phyloP scores from a whole-genome alignment of 2,329 filamentous ascomycete species.

The Ophiocordyceps australis region DNA sequence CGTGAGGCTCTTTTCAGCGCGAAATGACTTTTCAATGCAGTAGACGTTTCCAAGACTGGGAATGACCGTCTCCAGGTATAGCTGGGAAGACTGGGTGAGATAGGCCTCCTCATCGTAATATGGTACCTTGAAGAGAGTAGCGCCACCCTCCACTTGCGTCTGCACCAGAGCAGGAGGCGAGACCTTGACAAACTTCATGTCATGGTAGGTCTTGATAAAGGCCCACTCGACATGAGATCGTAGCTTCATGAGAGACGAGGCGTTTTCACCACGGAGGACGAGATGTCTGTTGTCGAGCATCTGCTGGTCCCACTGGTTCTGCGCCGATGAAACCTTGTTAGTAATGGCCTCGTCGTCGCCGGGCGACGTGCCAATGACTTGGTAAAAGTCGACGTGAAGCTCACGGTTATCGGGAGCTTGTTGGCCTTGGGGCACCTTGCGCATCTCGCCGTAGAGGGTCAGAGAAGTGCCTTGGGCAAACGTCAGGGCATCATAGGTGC shows the following conservation, averaged over 20 bases:
- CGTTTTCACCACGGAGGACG: slow-evolving; percentile 65
- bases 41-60: slow-evolving; percentile 88
- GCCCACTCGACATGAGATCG: slow-evolving; percentile 65
- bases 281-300: slow-evolving; percentile 74
- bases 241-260: slow-evolving; percentile 75
- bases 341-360: slow-evolving; percentile 84
- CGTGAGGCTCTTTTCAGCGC: slow-evolving; percentile 88
- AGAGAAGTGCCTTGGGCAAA: slow-evolving; percentile 80
- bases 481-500: slow-evolving; percentile 80
- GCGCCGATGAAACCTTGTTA: slow-evolving; percentile 43
- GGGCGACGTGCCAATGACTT: slow-evolving; percentile 60
- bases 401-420: slow-evolving; percentile 73
- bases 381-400: slow-evolving; percentile 79
- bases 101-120: slow-evolving; percentile 86
- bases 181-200: slow-evolving; percentile 64
- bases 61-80: slow-evolving; percentile 91
- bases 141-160: slow-evolving; percentile 85
- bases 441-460: slow-evolving; percentile 68
- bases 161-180: slow-evolving; percentile 82
- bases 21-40: slow-evolving; percentile 97
- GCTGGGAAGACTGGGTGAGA: slow-evolving; percentile 89
- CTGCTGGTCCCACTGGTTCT: slow-evolving; percentile 21
- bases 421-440: slow-evolving; percentile 58
- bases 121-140: slow-evolving; percentile 75
- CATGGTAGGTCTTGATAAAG: slow-evolving; percentile 64